Percentiles rank a stretch among this genome's conserved stretches.
phyloP scores from a whole-genome alignment of 345 rosid genomes.

The Punica granatum region DNA sequence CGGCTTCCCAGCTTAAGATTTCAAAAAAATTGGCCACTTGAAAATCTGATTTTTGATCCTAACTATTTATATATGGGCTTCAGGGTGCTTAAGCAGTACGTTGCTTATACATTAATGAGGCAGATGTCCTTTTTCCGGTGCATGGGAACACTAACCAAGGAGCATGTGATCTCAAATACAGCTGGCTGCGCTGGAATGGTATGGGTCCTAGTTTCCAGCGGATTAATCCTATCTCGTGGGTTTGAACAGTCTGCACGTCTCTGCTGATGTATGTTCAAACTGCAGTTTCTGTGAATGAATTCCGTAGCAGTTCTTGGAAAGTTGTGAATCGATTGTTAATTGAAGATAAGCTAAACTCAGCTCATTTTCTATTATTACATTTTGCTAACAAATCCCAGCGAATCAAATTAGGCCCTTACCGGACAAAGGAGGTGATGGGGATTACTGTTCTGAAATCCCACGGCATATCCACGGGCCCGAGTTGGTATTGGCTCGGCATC shows the following conservation, averaged over 20 bases:
- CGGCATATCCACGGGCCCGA: slow-evolving; percentile 31
- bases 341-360: background rate
- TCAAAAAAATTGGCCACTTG: background rate
- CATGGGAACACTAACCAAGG: slow-evolving; percentile 32
- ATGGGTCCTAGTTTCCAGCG: slow-evolving; percentile 32
- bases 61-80: background rate
- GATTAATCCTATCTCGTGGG: slow-evolving; percentile 34
- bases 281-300: slow-evolving; percentile 45
- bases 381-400: background rate
- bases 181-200: slow-evolving; percentile 25
- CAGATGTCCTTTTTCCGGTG: slow-evolving; percentile 41
- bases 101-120: slow-evolving; percentile 26
- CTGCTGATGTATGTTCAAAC: slow-evolving; percentile 55
- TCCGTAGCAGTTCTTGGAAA: slow-evolving; percentile 48
- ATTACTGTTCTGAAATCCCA: slow-evolving; percentile 31
- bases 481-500: slow-evolving; percentile 64
- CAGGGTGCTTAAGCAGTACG: slow-evolving; percentile 35
- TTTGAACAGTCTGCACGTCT: slow-evolving; percentile 58
- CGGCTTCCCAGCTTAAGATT: background rate
- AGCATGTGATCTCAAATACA: slow-evolving; percentile 36
- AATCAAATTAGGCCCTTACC: background rate
- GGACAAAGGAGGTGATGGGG: slow-evolving; percentile 32
- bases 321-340: slow-evolving; percentile 21
- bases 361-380: background rate
- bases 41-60: background rate